Conservation (phyloP, 257 asterid genomes). For the Jaltomata sinuosa region DNA sequence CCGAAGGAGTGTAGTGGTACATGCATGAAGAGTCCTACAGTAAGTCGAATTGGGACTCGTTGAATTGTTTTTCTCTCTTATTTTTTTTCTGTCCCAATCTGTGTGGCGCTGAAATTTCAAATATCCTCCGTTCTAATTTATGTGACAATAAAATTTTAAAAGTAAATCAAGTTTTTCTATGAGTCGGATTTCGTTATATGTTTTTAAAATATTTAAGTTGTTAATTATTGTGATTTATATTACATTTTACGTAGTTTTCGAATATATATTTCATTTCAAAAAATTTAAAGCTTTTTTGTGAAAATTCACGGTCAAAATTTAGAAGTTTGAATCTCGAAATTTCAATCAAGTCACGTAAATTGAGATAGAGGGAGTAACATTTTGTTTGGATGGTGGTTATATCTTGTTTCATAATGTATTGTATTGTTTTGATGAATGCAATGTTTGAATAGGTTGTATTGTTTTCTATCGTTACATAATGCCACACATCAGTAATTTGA, state of each 20-base stretch:
- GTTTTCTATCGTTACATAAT: neutral
- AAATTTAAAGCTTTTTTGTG: neutral
- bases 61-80: too few relatives aligned
- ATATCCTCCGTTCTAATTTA: too few relatives aligned
- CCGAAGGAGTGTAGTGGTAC: neutral
- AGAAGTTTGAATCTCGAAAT: neutral
- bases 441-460: neutral
- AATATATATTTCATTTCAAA: neutral
- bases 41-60: neutral
- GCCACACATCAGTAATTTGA: neutral
- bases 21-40: neutral
- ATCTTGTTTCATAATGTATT: neutral
- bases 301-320: neutral
- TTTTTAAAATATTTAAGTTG: too few relatives aligned
- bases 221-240: too few relatives aligned
- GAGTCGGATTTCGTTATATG: too few relatives aligned
- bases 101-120: neutral
- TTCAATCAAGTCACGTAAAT: neutral
- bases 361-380: accelerated
- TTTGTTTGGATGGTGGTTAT: neutral
- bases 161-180: too few relatives aligned
- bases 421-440: too few relatives aligned
- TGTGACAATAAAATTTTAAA: too few relatives aligned
- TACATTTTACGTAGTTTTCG: neutral
- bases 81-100: too few relatives aligned